phyloP scores from a whole-genome alignment of 495 filamentous ascomycete species.

The Hypoxylon subgilvum region DNA sequence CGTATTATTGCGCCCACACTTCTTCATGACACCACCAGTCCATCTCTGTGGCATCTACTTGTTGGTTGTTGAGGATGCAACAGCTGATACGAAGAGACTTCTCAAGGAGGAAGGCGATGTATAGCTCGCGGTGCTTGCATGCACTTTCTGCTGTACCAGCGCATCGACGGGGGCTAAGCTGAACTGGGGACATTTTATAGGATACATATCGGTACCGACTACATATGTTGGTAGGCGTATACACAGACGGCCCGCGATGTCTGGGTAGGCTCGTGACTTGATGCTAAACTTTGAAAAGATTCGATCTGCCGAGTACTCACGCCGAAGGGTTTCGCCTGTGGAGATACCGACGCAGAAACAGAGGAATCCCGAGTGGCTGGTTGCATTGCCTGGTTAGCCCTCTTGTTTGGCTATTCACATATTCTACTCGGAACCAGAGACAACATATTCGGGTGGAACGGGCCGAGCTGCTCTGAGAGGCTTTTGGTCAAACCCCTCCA shows the following conservation, averaged over 20 bases:
- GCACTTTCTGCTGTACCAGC: conserved; percentile 4
- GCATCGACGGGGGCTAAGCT: no score
- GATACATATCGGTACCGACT: neutral
- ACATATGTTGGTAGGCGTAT: neutral
- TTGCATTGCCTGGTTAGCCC: no score
- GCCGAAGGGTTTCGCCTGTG: no score
- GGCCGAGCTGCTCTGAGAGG: neutral
- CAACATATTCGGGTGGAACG: neutral
- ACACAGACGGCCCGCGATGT: conserved; percentile 32
- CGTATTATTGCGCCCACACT: neutral
- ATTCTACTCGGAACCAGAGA: neutral
- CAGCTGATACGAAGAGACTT: neutral
- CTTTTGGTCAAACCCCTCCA: conserved; percentile 6
- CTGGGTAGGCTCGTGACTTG: conserved; percentile 19
- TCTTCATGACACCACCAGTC: conserved; percentile 19
- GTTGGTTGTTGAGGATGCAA: conserved; percentile 18
- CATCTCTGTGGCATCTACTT: conserved; percentile 7
- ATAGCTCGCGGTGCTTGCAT: conserved; percentile 1
- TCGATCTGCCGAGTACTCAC: conserved; percentile 10
- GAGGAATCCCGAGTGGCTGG: no score
- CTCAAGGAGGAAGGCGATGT: neutral
- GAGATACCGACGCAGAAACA: no score
- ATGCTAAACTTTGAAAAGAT: conserved; percentile 14
- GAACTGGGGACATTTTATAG: no score
- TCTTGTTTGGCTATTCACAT: no score